Evolutionary conservation across 73 alveolate genomes (phyloP), one percentile per base, ranked within the genome.

Genomic region (Breviolum minutum): DNA sequence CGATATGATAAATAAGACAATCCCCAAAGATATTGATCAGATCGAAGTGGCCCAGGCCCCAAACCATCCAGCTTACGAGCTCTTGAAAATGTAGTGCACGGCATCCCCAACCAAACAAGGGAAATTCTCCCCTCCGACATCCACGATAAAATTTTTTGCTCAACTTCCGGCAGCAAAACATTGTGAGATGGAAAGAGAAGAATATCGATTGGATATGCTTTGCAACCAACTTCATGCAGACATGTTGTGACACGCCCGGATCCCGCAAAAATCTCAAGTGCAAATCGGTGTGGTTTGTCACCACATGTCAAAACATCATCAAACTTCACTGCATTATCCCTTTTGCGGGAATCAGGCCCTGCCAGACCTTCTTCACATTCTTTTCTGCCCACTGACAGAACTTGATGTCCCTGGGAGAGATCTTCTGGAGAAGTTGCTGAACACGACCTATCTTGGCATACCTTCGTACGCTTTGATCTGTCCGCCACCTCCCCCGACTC

Each of bases 381-480:
- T 4, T 63, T 8, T 11, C n/a, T 5, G 84, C 14, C 87, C 96
- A 70, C 20, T 63, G 70, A 27, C 96, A 89, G 63, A 17, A 70
- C 61, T 66, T 66, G 73, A 22, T 27, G 61, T 22, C 76, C 1
- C 60, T 14, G 60, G 54, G 84, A 0, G 6, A 89, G 7, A 40
- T 40, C 74, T 40, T 24, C 66, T 12, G 29, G 24, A 89, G 63
- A 16, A 87, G 14, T 22, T n/a, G 62, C 84, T 87, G 95, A 0
- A 64, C 24, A 29, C 71, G 27, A 11, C 96, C 96, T 0, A 13
- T 70, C 74, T 89, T 89, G 87, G 87, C 87, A 63, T 89, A 89
- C 62, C 96, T n/a, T 24, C 96, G n/a, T 60, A 89, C 96, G 8
- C 87, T 68, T 1, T 29, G 69, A 30, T 89, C 96, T 26, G 96